Evolutionary conservation across 148 eudicot genomes (phyloP).

Genomic region (Amaranthus palmeri): DNA sequence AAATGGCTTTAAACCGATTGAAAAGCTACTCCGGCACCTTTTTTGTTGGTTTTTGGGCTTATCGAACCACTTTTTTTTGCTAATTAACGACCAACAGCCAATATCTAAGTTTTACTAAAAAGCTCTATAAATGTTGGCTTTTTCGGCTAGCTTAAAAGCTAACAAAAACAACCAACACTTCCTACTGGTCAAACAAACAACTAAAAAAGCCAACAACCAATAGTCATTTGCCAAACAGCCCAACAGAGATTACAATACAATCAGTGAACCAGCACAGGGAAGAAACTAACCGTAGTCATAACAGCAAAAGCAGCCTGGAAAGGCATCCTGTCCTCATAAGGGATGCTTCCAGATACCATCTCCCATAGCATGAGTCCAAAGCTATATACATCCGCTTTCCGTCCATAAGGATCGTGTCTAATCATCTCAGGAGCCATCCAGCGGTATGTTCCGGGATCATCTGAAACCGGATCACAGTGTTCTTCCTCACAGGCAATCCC

Average conservation of each 20-base stretch:
- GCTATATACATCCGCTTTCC: slow-evolving; percentile 84
- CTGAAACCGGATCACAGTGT: slow-evolving; percentile 61
- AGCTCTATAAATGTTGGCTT: no score
- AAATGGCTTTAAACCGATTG: no score
- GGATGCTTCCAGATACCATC: slow-evolving; percentile 69
- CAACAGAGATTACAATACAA: not conserved
- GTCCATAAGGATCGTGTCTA: slow-evolving; percentile 62
- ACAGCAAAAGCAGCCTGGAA: slow-evolving; percentile 97
- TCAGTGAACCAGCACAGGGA: not conserved
- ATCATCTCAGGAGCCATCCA: slow-evolving; percentile 99
- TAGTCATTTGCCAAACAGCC: not conserved
- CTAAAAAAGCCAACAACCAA: not conserved
- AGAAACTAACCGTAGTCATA: slow-evolving; percentile 59
- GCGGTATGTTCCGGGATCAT: slow-evolving; percentile 92
- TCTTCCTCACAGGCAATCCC: slow-evolving; percentile 91
- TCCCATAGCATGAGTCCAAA: slow-evolving; percentile 90
- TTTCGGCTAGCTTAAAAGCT: no score
- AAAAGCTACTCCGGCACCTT: not conserved
- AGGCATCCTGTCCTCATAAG: slow-evolving; percentile 85
- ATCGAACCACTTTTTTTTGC: no score
- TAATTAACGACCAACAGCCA: no score
- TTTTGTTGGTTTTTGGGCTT: no score
- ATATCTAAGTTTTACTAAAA: no score
- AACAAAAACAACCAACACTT: no score
- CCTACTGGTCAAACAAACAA: not conserved